phyloP scores from a whole-genome alignment of 2,329 filamentous ascomycete species.

The Grosmannia huntii region DNA sequence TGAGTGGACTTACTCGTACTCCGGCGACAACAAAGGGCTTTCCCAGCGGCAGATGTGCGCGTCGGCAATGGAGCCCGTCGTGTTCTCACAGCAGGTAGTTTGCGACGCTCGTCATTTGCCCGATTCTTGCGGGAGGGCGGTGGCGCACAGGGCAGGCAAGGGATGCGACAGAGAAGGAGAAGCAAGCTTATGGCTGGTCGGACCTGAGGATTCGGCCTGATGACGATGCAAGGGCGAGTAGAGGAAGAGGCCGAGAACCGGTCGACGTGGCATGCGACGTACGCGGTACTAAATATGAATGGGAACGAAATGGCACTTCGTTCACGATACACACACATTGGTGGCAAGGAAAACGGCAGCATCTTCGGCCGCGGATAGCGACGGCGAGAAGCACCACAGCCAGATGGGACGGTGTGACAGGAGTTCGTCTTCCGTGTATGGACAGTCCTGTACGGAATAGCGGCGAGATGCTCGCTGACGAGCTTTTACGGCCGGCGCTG shows the following conservation, averaged over 20 bases:
- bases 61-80: neutral
- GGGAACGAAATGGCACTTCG: neutral
- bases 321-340: neutral
- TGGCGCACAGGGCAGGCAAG: neutral
- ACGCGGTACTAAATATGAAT: no score
- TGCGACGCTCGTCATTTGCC: neutral
- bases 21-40: neutral
- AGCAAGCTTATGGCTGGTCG: no score
- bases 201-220: neutral
- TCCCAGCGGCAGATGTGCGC: neutral
- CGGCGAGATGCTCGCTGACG: neutral
- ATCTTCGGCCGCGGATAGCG: neutral
- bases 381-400: neutral
- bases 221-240: neutral
- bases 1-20: neutral
- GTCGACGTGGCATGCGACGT: neutral
- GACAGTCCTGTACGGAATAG: neutral
- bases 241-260: neutral
- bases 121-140: neutral
- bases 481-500: neutral
- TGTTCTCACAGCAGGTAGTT: neutral
- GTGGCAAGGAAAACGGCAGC: neutral
- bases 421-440: neutral
- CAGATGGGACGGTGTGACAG: neutral
- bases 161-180: neutral